phyloP scores from a whole-genome alignment of 1,284 basidiomycete genomes.

The Cryptococcus floricola region DNA sequence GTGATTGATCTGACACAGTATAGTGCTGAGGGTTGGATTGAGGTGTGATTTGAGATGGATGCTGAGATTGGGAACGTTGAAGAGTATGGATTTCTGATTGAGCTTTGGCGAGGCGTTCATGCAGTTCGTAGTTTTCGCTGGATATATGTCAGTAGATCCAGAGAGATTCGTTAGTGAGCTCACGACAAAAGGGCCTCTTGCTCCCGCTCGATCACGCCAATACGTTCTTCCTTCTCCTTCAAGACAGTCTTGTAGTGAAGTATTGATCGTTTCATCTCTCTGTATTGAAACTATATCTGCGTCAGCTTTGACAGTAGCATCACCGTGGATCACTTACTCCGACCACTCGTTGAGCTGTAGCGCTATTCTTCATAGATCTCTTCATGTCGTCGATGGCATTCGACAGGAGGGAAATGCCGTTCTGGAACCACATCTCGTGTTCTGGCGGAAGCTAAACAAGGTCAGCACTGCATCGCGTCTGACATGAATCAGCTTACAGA shows the following conservation, averaged over 20 bases:
- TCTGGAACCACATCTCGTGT: conserved; percentile 5
- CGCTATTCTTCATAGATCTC: background rate
- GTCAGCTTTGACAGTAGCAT: background rate
- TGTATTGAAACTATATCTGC: conserved; percentile 2
- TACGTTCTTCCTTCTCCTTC: background rate
- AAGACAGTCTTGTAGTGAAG: background rate
- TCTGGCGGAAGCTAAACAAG: conserved; percentile 2
- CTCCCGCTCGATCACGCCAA: background rate
- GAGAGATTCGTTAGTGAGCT: background rate
- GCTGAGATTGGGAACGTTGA: background rate
- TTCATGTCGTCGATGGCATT: background rate
- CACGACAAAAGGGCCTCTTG: background rate
- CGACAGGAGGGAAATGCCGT: background rate
- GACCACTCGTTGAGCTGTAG: background rate
- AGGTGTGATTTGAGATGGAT: background rate
- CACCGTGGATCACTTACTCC: background rate
- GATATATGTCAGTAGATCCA: background rate
- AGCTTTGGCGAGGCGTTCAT: background rate
- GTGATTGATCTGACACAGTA: background rate
- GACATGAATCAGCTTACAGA: conserved; percentile 2
- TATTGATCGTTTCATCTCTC: conserved; percentile 1
- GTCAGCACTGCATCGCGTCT: background rate
- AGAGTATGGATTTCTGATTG: background rate
- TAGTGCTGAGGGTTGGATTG: background rate
- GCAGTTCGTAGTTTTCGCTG: conserved; percentile 2